Conservation (phyloP, 2,329 filamentous ascomycete genomes). For the Lachnellula suecica region DNA sequence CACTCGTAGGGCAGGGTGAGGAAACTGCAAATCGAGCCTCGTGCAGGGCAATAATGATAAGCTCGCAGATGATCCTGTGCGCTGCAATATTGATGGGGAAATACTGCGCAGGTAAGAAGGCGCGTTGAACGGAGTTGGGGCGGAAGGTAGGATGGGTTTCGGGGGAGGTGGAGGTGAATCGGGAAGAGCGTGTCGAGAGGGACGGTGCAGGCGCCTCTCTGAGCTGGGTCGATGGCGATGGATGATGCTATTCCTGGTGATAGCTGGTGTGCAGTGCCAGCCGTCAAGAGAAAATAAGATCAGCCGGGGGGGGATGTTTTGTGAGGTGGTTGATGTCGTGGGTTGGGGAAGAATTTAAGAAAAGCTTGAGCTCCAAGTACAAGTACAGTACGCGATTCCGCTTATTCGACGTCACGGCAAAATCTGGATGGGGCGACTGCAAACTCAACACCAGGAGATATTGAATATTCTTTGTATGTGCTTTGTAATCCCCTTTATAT, state of each 20-base stretch:
- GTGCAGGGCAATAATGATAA: slow-evolving; percentile 6
- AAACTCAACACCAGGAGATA: no score
- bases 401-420: slow-evolving; percentile 8
- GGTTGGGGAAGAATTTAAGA: slow-evolving; percentile 8
- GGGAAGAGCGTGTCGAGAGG: slow-evolving; percentile 30
- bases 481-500: no score
- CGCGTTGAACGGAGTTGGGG: slow-evolving; percentile 3
- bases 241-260: slow-evolving; percentile 2
- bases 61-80: slow-evolving; percentile 6
- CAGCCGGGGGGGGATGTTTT: slow-evolving; percentile 1
- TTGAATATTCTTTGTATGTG: no score
- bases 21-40: slow-evolving; percentile 13
- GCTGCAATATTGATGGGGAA: background rate
- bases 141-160: slow-evolving; percentile 2
- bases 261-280: slow-evolving; percentile 22
- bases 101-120: background rate
- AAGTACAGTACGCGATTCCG: slow-evolving; percentile 7
- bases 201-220: slow-evolving; percentile 36
- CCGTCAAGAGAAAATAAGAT: slow-evolving; percentile 12
- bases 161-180: slow-evolving; percentile 15
- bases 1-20: slow-evolving; percentile 5
- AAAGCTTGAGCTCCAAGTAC: slow-evolving; percentile 8
- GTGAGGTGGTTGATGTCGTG: slow-evolving; percentile 4
- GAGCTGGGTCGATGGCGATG: slow-evolving; percentile 21
- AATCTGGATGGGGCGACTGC: no score